Conservation (phyloP, 352 stramenopile species). For the Phytophthora agathidicida region DNA sequence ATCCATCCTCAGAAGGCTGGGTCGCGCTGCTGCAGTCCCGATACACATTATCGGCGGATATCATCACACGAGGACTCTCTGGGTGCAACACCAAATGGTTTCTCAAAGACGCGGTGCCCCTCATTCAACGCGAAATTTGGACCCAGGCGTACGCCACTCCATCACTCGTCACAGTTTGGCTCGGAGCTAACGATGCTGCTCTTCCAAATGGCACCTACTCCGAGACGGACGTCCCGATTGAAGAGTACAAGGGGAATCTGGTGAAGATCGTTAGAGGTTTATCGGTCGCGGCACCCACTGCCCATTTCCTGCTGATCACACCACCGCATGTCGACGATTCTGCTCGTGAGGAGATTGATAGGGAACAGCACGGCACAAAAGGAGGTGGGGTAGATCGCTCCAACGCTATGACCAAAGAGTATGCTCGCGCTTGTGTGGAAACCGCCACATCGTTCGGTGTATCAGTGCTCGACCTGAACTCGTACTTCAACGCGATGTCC, state of each 20-base stretch:
- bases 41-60: slow-evolving; percentile 39
- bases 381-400: slow-evolving; percentile 34
- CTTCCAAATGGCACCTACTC: slow-evolving; percentile 21
- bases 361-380: slow-evolving; percentile 2
- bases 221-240: slow-evolving; percentile 44
- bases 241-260: slow-evolving; percentile 48
- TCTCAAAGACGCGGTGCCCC: slow-evolving; percentile 32
- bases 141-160: slow-evolving; percentile 15
- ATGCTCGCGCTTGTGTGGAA: slow-evolving; percentile 44
- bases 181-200: slow-evolving; percentile 63
- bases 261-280: slow-evolving; percentile 24
- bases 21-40: slow-evolving; percentile 28
- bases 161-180: slow-evolving; percentile 48
- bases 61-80: slow-evolving; percentile 41
- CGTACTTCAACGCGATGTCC: slow-evolving; percentile 44
- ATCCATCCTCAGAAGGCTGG: slow-evolving; percentile 30
- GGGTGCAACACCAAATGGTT: slow-evolving; percentile 48
- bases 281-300: slow-evolving; percentile 3
- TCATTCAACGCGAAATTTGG: slow-evolving; percentile 38
- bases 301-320: slow-evolving; percentile 47
- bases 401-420: slow-evolving; percentile 32
- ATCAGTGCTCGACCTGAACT: slow-evolving; percentile 38
- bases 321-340: slow-evolving; percentile 40
- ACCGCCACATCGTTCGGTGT: slow-evolving; percentile 20
- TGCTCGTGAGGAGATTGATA: slow-evolving; percentile 4